Evolutionary conservation across 1,284 basidiomycete species (phyloP).

Genomic region (Jaminaea rosea): DNA sequence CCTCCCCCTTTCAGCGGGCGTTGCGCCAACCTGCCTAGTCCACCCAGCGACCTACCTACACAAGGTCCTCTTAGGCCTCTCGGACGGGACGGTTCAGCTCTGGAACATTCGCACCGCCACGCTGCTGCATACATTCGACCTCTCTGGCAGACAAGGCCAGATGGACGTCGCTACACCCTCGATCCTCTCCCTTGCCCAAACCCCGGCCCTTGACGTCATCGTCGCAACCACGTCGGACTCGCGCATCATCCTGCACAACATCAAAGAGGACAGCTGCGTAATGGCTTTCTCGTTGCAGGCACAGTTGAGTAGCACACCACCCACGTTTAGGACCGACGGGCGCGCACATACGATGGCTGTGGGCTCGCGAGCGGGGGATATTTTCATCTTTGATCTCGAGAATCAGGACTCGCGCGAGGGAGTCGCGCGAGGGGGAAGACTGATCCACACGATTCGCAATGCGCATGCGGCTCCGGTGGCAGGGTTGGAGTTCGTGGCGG

Average conservation of each 20-base stretch:
- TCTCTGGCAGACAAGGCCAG: no score
- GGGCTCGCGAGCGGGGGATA: conserved; percentile 34
- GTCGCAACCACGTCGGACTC: conserved; percentile 83
- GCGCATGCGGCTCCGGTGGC: conserved; percentile 38
- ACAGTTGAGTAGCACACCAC: conserved; percentile 52
- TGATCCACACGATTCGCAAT: conserved; percentile 40
- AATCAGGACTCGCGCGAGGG: background rate
- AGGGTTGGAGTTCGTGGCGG: conserved; percentile 36
- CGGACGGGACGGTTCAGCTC: conserved; percentile 73
- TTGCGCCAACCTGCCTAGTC: conserved; percentile 71
- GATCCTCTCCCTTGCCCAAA: conserved; percentile 60
- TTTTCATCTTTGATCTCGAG: conserved; percentile 42
- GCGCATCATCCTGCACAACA: conserved; percentile 77
- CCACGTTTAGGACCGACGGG: conserved; percentile 80
- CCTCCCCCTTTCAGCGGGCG: conserved; percentile 44
- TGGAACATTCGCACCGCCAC: conserved; percentile 71
- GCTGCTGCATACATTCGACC: conserved; percentile 52
- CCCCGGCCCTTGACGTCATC: conserved; percentile 89
- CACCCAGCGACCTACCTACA: conserved; percentile 97
- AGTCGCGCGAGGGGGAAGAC: conserved; percentile 4
- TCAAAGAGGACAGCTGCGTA: conserved; percentile 76
- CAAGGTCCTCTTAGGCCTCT: conserved; percentile 79
- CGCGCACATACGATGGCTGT: conserved; percentile 40
- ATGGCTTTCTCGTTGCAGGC: conserved; percentile 60
- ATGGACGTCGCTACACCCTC: conserved; percentile 10